These are phyloP conservation scores for Lipomyces starkeyi DNA, from an alignment of 805 yeast species.

Conservation along the genomic window DNA sequence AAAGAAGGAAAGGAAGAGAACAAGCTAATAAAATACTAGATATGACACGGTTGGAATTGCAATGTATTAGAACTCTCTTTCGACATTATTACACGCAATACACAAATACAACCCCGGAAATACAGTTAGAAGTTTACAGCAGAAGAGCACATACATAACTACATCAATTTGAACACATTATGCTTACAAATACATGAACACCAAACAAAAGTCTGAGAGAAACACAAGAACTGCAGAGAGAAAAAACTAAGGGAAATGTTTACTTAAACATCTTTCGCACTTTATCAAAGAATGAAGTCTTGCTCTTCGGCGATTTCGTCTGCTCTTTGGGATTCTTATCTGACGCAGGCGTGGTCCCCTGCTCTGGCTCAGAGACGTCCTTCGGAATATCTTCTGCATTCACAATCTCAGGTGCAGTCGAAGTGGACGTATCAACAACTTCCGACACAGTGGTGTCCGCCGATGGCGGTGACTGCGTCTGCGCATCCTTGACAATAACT, in stretches of 20 bases:
- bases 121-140: background rate
- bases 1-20: background rate
- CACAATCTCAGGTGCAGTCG: slow-evolving; percentile 17
- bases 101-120: slow-evolving; percentile 6
- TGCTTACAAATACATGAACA: background rate
- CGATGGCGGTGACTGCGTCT: slow-evolving; percentile 3
- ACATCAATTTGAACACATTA: background rate
- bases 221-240: background rate
- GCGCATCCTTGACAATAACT: background rate
- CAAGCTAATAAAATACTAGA: slow-evolving; percentile 4
- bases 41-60: background rate
- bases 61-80: slow-evolving; percentile 1
- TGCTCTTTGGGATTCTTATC: background rate
- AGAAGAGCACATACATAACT: background rate
- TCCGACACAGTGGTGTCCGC: slow-evolving; percentile 12
- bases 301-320: slow-evolving; percentile 10
- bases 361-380: background rate
- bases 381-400: slow-evolving; percentile 10
- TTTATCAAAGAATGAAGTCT: slow-evolving; percentile 17
- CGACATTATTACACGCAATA: background rate
- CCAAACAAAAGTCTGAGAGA: background rate
- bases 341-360: background rate
- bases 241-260: background rate
- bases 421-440: slow-evolving; percentile 10
- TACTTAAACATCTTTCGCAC: slow-evolving; percentile 26